A percentile compares a stretch with the other conserved stretches of the same genome.
Evolutionary conservation across 495 filamentous ascomycete species (phyloP).

Genomic region (Saxophila tyrrhenica): DNA sequence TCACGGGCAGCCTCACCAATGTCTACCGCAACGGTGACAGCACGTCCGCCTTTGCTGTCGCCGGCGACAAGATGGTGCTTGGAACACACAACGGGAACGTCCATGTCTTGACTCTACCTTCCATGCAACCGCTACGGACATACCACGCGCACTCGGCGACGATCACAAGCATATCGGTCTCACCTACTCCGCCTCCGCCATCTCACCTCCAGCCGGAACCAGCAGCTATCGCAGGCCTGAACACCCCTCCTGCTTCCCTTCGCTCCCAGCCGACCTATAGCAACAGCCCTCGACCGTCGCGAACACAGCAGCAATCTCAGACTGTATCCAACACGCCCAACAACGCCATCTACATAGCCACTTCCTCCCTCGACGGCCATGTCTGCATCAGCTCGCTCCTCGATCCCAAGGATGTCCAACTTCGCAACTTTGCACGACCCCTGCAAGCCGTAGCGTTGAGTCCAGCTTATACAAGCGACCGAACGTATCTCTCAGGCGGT

Average conservation of each 20-base stretch:
- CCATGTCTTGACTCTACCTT: slow-evolving; percentile 73
- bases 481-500: slow-evolving; percentile 80
- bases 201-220: neutral
- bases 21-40: slow-evolving; percentile 92
- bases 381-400: slow-evolving; percentile 78
- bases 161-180: slow-evolving; percentile 79
- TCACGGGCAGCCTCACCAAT: slow-evolving; percentile 65
- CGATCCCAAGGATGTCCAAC: slow-evolving; percentile 65
- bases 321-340: slow-evolving; percentile 58
- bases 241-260: neutral
- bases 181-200: slow-evolving; percentile 72
- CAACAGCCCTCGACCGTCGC: neutral
- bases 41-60: slow-evolving; percentile 77
- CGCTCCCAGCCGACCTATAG: neutral
- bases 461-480: slow-evolving; percentile 81
- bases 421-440: slow-evolving; percentile 88
- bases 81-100: slow-evolving; percentile 97
- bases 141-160: slow-evolving; percentile 90
- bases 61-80: slow-evolving; percentile 94
- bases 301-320: slow-evolving; percentile 27
- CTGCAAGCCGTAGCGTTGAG: slow-evolving; percentile 83
- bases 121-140: slow-evolving; percentile 62
- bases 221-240: neutral
- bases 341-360: slow-evolving; percentile 83
- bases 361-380: slow-evolving; percentile 90